These are phyloP conservation scores for Crithidia acanthocephali DNA, from an alignment of 208 protist species.

Conservation along the genomic window DNA sequence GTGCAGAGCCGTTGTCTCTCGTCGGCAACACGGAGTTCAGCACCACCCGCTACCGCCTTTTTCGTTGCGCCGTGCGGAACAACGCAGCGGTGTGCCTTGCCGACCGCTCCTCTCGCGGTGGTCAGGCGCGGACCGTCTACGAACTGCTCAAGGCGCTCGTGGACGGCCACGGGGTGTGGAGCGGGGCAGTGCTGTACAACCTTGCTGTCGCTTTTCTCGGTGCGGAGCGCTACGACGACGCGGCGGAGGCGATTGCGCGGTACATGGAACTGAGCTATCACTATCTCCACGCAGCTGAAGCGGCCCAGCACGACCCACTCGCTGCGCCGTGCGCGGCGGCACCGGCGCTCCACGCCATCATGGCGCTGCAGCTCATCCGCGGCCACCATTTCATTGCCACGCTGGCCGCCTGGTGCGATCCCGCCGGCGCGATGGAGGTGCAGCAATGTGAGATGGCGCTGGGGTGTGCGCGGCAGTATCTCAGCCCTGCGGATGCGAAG, in stretches of 20 bases:
- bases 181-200: conserved; percentile 78
- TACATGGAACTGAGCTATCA: conserved; percentile 68
- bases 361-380: conserved; percentile 66
- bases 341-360: conserved; percentile 6
- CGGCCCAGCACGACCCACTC: not conserved
- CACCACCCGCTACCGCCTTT: conserved; percentile 10
- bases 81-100: conserved; percentile 30
- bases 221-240: conserved; percentile 65
- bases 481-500: conserved; percentile 22
- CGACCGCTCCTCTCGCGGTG: conserved; percentile 17
- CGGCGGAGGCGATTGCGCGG: conserved; percentile 71
- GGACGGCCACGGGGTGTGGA: conserved; percentile 46
- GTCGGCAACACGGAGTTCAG: not conserved
- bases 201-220: conserved; percentile 61
- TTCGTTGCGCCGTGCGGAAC: conserved; percentile 30
- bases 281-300: conserved; percentile 37
- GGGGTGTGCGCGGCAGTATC: conserved; percentile 66
- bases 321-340: not conserved
- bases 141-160: conserved; percentile 57
- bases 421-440: conserved; percentile 39
- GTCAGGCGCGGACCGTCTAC: conserved; percentile 23
- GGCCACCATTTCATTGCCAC: conserved; percentile 79
- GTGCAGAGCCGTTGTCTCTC: conserved; percentile 20
- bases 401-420: conserved; percentile 68
- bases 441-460: conserved; percentile 82